phyloP scores from a whole-genome alignment of 106 monocot genomes.

The Allium cepa region DNA sequence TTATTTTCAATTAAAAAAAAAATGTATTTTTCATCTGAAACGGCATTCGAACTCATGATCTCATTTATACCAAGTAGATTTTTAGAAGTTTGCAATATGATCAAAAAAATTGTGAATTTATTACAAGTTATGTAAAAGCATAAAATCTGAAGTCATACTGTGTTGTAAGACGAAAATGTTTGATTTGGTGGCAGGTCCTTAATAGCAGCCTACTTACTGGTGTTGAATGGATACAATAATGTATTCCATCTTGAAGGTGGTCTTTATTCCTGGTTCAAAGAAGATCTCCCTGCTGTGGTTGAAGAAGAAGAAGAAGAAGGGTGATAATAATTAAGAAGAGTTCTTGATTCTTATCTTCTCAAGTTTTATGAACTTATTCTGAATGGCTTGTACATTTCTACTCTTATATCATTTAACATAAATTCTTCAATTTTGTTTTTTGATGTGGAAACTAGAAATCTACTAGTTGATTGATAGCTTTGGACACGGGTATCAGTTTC shows the following conservation, averaged over 20 bases:
- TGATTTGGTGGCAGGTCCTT: constrained; percentile 47
- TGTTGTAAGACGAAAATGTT: not conserved
- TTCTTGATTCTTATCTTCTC: no score
- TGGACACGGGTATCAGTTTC: no score
- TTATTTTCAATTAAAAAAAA: no score
- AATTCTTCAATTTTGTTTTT: no score
- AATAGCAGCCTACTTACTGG: constrained; percentile 85
- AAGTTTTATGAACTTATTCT: no score
- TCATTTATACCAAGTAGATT: not conserved
- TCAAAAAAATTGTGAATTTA: not conserved
- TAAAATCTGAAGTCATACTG: not conserved
- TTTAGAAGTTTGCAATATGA: not conserved
- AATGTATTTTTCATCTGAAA: not conserved
- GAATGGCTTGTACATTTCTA: no score
- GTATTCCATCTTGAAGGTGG: constrained; percentile 89
- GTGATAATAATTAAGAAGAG: no score
- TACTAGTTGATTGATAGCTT: no score
- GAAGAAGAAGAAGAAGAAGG: constrained; percentile 14
- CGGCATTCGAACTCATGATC: not conserved
- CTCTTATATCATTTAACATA: no score
- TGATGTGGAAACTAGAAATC: no score
- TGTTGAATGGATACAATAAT: constrained; percentile 87
- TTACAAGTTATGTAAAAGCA: not conserved
- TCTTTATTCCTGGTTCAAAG: constrained; percentile 83
- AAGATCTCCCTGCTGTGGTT: constrained; percentile 47